Evolutionary conservation across 2,329 filamentous ascomycete species (phyloP).

Genomic region (Penicillium hordei): DNA sequence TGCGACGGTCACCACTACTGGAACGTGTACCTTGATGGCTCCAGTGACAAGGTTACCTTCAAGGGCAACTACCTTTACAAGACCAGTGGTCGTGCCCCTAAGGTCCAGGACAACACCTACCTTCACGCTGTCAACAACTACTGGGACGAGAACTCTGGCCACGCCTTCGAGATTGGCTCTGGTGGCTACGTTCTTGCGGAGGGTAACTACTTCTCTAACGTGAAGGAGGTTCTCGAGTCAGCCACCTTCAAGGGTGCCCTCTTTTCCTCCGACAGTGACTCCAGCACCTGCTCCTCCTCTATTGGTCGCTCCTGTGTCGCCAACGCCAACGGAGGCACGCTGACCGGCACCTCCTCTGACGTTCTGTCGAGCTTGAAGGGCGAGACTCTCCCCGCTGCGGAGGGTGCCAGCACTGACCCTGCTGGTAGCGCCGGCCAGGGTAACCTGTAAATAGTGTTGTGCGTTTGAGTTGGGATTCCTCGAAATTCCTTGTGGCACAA

Average conservation of each 20-base stretch:
- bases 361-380: constrained; percentile 1
- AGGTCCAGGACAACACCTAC: constrained; percentile 7
- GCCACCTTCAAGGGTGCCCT: background rate
- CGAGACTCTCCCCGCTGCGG: background rate
- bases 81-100: constrained; percentile 9
- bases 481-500: background rate
- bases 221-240: background rate
- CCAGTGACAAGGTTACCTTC: constrained; percentile 11
- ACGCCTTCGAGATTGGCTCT: constrained; percentile 7
- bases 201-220: constrained; percentile 8
- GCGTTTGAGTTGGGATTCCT: background rate
- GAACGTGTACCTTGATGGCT: constrained; percentile 9
- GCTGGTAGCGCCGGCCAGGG: constrained; percentile 8
- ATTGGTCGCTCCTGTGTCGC: constrained; percentile 7
- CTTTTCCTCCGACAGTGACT: background rate
- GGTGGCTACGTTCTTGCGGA: constrained; percentile 3
- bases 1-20: constrained; percentile 15
- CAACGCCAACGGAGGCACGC: background rate
- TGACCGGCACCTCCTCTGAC: background rate
- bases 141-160: constrained; percentile 5
- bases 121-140: constrained; percentile 13
- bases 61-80: constrained; percentile 15
- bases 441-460: background rate
- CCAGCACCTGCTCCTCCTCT: background rate
- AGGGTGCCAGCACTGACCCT: background rate